Evolutionary conservation across 805 yeast genomes (phyloP).

Genomic region (Lipomyces anomalus): DNA sequence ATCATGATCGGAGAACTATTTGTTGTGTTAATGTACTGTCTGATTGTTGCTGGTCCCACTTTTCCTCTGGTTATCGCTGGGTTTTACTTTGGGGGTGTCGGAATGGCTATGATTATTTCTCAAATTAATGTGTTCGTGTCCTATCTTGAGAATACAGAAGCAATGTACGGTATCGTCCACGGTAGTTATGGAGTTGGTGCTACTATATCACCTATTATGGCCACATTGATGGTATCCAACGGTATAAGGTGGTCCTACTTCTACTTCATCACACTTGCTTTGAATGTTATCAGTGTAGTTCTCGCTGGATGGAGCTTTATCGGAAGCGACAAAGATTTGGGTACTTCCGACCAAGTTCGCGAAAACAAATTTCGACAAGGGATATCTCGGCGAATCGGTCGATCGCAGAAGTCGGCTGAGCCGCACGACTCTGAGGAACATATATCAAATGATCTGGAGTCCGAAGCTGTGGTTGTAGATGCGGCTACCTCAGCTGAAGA

Average conservation of each 20-base stretch:
- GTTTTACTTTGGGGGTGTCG: constrained; percentile 55
- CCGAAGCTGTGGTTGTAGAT: neutral
- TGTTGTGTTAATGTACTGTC: constrained; percentile 40
- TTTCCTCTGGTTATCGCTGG: constrained; percentile 47
- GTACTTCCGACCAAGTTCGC: constrained; percentile 11
- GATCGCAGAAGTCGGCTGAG: neutral
- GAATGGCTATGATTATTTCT: constrained; percentile 45
- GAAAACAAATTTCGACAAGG: neutral
- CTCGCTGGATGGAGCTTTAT: constrained; percentile 42
- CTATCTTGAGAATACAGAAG: constrained; percentile 47
- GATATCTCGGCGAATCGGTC: neutral
- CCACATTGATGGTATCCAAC: constrained; percentile 47
- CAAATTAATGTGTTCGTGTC: constrained; percentile 50
- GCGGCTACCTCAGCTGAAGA: neutral
- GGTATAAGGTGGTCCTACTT: constrained; percentile 52
- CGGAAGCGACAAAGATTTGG: constrained; percentile 18
- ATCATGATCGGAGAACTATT: constrained; percentile 38
- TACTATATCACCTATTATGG: constrained; percentile 59
- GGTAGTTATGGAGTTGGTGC: constrained; percentile 72
- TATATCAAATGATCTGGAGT: neutral
- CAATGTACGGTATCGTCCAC: constrained; percentile 56
- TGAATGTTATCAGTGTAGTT: constrained; percentile 35
- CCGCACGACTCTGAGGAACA: neutral
- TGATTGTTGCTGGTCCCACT: constrained; percentile 45
- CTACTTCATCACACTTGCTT: constrained; percentile 45